A percentile compares a stretch with the other conserved stretches of the same genome.
phyloP scores from a whole-genome alignment of 352 stramenopile genomes.

The Thraustochytrium aureum region DNA sequence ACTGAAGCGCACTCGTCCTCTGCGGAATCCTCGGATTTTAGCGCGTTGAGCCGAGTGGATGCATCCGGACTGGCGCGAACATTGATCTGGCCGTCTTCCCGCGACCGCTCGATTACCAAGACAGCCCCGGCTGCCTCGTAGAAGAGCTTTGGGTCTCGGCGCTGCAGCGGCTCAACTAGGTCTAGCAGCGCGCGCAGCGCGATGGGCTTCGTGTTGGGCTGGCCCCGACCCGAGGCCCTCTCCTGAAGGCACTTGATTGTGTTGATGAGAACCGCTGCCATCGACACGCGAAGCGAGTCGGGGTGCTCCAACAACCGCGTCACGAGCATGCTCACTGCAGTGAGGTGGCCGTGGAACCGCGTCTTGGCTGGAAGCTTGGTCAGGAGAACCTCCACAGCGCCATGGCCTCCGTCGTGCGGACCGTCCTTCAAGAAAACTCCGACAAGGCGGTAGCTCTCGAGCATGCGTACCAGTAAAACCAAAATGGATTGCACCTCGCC shows the following conservation, averaged over 20 bases:
- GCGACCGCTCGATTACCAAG: background rate
- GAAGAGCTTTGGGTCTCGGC: conserved; percentile 37
- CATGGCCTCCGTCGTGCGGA: too few relatives aligned
- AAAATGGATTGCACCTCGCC: background rate
- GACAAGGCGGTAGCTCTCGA: background rate
- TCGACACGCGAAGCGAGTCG: conserved; percentile 30
- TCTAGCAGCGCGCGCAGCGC: conserved; percentile 7
- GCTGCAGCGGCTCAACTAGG: conserved; percentile 20
- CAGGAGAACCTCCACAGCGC: conserved; percentile 27
- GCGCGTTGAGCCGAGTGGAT: too few relatives aligned
- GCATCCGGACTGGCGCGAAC: too few relatives aligned
- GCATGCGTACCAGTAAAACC: background rate
- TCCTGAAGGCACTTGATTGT: background rate
- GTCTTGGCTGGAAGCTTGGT: background rate
- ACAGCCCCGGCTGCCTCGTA: conserved; percentile 31
- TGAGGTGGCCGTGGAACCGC: conserved; percentile 32
- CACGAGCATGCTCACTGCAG: conserved; percentile 9
- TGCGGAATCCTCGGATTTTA: too few relatives aligned
- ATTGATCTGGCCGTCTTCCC: too few relatives aligned
- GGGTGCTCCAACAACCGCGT: conserved; percentile 39
- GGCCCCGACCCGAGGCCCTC: background rate
- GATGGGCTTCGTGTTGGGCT: background rate
- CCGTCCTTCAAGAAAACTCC: background rate
- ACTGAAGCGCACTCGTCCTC: too few relatives aligned
- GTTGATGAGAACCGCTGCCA: conserved; percentile 39